Evolutionary conservation across 768 basidiomycete species (phyloP).

Genomic region (Kwoniella mangroviensis): DNA sequence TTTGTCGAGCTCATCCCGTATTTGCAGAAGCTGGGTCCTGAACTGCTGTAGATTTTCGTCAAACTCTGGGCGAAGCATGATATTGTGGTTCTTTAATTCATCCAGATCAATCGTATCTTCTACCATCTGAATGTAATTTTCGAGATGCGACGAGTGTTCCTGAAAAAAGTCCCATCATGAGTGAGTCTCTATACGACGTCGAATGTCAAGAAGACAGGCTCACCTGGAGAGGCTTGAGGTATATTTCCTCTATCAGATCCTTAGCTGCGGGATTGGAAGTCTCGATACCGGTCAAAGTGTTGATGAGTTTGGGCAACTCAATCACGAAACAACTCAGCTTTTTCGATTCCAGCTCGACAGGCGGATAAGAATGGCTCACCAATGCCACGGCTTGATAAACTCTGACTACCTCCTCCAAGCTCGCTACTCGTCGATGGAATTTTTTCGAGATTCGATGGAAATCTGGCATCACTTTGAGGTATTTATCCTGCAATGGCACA

Average conservation of each 20-base stretch:
- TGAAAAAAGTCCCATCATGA: constrained; percentile 51
- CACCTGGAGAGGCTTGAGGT: constrained; percentile 69
- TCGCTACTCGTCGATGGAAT: constrained; percentile 81
- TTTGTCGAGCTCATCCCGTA: constrained; percentile 77
- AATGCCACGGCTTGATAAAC: constrained; percentile 91
- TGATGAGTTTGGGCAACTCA: constrained; percentile 77
- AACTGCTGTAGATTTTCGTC: constrained; percentile 74
- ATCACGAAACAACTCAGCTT: too few relatives aligned
- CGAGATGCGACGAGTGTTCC: constrained; percentile 69
- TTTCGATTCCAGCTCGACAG: too few relatives aligned
- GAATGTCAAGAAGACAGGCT: constrained; percentile 25
- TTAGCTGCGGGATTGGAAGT: constrained; percentile 61
- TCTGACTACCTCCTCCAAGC: constrained; percentile 91
- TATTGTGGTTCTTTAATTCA: constrained; percentile 74
- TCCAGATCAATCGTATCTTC: constrained; percentile 92
- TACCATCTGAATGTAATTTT: constrained; percentile 89
- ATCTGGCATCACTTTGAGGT: constrained; percentile 89
- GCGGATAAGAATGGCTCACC: constrained; percentile 59
- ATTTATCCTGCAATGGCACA: constrained; percentile 69
- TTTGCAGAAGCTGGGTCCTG: constrained; percentile 69
- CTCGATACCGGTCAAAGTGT: constrained; percentile 65
- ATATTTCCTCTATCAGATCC: constrained; percentile 70
- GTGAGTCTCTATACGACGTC: background rate
- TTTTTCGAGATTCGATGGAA: constrained; percentile 88
- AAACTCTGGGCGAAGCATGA: constrained; percentile 89